These are phyloP conservation scores for Pseudonitzschia multiseries DNA, from an alignment of 108 stramenopile species.

Conservation along the genomic window DNA sequence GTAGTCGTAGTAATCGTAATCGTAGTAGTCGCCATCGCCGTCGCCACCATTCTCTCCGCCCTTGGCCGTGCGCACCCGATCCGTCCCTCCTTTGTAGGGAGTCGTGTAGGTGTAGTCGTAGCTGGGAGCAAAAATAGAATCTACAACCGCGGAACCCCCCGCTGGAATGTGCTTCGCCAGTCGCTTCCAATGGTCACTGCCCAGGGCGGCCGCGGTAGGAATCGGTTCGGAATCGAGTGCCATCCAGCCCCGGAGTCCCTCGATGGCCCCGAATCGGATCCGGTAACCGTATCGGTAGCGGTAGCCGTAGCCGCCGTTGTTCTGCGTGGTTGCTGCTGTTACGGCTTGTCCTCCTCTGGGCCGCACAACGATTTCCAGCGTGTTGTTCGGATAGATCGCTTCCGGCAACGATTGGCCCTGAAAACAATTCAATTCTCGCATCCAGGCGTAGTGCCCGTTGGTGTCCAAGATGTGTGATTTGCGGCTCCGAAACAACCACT, in stretches of 20 bases:
- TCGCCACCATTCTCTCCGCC: not conserved
- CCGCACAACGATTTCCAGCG: constrained; percentile 5
- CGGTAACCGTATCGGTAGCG: not conserved
- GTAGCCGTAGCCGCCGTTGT: not conserved
- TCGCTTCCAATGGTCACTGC: not conserved
- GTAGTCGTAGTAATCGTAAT: not conserved
- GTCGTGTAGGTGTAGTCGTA: constrained; percentile 13
- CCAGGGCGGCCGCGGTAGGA: constrained; percentile 1
- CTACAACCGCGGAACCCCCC: not conserved
- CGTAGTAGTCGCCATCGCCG: not conserved
- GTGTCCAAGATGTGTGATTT: constrained; percentile 2
- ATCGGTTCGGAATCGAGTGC: not conserved
- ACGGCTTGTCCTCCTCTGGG: not conserved
- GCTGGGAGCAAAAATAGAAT: not conserved
- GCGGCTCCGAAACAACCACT: not conserved
- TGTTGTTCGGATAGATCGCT: not conserved
- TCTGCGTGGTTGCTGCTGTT: not conserved
- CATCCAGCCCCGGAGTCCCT: constrained; percentile 10
- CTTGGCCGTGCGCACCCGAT: not conserved
- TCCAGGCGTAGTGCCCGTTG: constrained; percentile 13
- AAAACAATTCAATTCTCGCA: not conserved
- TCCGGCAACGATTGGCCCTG: constrained; percentile 1
- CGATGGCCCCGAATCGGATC: constrained; percentile 1
- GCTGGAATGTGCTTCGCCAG: not conserved
- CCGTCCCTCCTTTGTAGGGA: constrained; percentile 9